A percentile compares a stretch with the other conserved stretches of the same genome.
Conservation (phyloP, 805 yeast species). For the Candida nonsorbophila region DNA sequence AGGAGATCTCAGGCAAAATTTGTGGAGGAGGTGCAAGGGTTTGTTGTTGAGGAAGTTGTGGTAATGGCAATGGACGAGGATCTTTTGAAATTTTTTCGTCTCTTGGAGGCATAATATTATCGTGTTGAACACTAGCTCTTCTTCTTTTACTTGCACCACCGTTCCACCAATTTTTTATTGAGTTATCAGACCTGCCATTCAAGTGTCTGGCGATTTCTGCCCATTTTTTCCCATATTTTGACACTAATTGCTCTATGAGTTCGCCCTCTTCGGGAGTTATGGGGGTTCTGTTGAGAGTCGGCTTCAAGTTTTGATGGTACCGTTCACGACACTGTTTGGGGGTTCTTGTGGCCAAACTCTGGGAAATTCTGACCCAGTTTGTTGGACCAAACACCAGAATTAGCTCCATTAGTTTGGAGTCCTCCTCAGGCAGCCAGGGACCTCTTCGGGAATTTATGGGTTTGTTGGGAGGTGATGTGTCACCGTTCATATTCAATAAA, state of each 20-base stretch:
- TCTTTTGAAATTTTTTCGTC: neutral
- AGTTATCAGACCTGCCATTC: conserved; percentile 84
- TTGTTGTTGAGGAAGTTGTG: conserved; percentile 1
- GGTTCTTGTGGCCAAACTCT: conserved; percentile 65
- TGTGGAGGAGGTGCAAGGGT: conserved; percentile 7
- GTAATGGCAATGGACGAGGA: conserved; percentile 1
- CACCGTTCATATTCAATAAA: too few relatives aligned
- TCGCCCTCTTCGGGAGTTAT: conserved; percentile 82
- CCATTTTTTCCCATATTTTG: conserved; percentile 82
- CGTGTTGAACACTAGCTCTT: conserved; percentile 28
- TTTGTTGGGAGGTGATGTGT: too few relatives aligned
- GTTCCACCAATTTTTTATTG: conserved; percentile 95
- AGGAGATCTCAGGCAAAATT: conserved; percentile 26
- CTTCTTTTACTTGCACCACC: conserved; percentile 86
- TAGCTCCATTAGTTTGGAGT: conserved; percentile 62
- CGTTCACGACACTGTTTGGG: conserved; percentile 92
- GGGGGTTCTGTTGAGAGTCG: conserved; percentile 74
- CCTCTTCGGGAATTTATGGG: conserved; percentile 56
- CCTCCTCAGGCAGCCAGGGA: conserved; percentile 89
- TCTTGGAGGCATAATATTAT: too few relatives aligned
- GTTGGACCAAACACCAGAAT: conserved; percentile 71
- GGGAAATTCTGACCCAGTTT: conserved; percentile 86
- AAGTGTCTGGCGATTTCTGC: conserved; percentile 88
- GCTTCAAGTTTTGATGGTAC: conserved; percentile 87
- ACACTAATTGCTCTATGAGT: conserved; percentile 73